A percentile compares a stretch with the other conserved stretches of the same genome.
Evolutionary conservation across 305 asterid genomes (phyloP).

Genomic region (Nicotiana rustica): DNA sequence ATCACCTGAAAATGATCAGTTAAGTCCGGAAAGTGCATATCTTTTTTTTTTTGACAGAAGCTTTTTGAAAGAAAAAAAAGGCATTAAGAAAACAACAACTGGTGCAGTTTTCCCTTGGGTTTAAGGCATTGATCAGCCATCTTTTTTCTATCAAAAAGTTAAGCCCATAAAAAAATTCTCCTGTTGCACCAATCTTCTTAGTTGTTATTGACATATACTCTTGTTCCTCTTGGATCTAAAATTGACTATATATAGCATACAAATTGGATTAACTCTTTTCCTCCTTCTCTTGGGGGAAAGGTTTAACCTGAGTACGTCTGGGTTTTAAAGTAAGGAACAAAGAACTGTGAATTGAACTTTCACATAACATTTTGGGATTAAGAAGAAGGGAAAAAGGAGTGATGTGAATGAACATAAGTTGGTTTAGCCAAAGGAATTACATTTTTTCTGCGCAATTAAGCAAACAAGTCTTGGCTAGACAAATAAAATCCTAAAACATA

Average conservation of each 20-base stretch:
- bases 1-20: background rate
- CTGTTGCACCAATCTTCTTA: constrained; percentile 6
- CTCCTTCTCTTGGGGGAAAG: background rate
- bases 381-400: background rate
- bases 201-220: background rate
- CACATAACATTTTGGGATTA: constrained; percentile 1
- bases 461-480: constrained; percentile 25
- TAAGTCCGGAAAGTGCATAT: background rate
- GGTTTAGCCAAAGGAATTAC: constrained; percentile 24
- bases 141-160: background rate
- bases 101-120: background rate
- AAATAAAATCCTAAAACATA: constrained; percentile 18
- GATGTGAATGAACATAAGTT: constrained; percentile 6
- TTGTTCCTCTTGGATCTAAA: constrained; percentile 15
- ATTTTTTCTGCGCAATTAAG: constrained; percentile 6
- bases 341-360: background rate
- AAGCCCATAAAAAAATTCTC: background rate
- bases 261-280: constrained; percentile 17
- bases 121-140: constrained; percentile 23
- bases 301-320: constrained; percentile 13
- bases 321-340: background rate
- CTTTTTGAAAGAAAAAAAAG: background rate
- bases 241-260: background rate
- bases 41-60: background rate
- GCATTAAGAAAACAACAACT: background rate